Conservation (phyloP, 1,284 basidiomycete genomes). For the Tausonia pullulans region DNA sequence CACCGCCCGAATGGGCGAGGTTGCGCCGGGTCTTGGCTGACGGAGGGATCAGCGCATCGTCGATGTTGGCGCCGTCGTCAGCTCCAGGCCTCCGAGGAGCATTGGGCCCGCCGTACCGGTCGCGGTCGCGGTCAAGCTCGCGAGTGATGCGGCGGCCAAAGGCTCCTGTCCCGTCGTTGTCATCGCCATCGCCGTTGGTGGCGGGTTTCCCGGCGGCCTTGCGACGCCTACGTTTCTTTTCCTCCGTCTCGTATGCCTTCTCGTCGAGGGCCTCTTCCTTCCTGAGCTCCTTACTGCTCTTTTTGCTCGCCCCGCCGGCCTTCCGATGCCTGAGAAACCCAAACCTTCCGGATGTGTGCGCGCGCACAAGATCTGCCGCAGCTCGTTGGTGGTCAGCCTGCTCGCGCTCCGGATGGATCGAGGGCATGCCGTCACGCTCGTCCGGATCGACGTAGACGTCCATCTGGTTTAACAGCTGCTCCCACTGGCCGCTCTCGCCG, state of each 20-base stretch:
- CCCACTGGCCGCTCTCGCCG: constrained; percentile 14
- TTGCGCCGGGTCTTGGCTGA: background rate
- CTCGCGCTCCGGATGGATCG: constrained; percentile 21
- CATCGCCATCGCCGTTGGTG: background rate
- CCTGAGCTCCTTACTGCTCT: background rate
- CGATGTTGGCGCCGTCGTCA: constrained; percentile 5
- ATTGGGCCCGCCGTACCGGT: background rate
- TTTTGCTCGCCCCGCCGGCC: constrained; percentile 3
- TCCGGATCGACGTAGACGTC: constrained; percentile 34
- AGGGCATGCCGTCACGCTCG: constrained; percentile 38
- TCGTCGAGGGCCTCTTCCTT: constrained; percentile 1
- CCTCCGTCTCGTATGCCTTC: background rate
- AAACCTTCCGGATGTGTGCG: constrained; percentile 28
- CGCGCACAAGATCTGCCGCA: constrained; percentile 33
- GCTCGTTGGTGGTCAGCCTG: constrained; percentile 20
- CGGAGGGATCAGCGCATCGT: constrained; percentile 1
- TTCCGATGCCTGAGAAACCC: constrained; percentile 29
- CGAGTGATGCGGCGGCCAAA: background rate
- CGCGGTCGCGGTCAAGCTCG: background rate
- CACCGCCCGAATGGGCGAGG: constrained; percentile 17
- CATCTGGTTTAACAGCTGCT: constrained; percentile 25
- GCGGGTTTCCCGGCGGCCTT: too few species aligned
- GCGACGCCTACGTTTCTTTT: background rate
- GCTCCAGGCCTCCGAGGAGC: background rate
- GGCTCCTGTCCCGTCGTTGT: constrained; percentile 12